Evolutionary conservation across 2,329 filamentous ascomycete species (phyloP).

Genomic region (Penicillium corylophilum): DNA sequence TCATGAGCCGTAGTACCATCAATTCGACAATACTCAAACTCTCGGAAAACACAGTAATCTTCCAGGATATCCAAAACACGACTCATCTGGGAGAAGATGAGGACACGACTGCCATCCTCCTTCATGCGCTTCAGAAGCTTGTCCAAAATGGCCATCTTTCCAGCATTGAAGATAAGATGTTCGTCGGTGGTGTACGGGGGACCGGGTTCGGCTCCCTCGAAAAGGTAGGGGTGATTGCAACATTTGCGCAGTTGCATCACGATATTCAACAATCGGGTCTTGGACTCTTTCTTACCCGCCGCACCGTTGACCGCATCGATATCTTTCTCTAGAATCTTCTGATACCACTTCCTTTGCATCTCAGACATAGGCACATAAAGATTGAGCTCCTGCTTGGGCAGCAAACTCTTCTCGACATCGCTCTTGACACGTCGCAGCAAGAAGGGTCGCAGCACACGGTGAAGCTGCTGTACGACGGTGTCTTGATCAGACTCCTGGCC

Average conservation of each 20-base stretch:
- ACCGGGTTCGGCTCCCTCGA: constrained; percentile 94
- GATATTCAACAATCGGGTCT: constrained; percentile 94
- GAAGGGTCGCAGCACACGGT: constrained; percentile 90
- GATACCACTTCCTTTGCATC: constrained; percentile 99
- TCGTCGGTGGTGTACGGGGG: constrained; percentile 98
- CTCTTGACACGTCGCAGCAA: constrained; percentile 92
- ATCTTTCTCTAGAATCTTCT: constrained; percentile 98
- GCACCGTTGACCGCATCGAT: constrained; percentile 98
- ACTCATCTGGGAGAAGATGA: constrained; percentile 99
- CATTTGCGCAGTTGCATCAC: constrained; percentile 99
- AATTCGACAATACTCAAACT: constrained; percentile 95
- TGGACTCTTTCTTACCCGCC: constrained; percentile 93
- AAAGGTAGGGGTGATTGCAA: constrained; percentile 97
- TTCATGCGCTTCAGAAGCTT: constrained; percentile 82
- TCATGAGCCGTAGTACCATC: constrained; percentile 96
- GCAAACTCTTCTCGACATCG: constrained; percentile 94
- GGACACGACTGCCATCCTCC: constrained; percentile 84
- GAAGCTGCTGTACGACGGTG: constrained; percentile 91
- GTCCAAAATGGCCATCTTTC: constrained; percentile 97
- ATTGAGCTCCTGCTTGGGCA: constrained; percentile 97
- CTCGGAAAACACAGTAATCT: constrained; percentile 95
- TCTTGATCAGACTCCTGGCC: constrained; percentile 88
- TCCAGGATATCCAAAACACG: constrained; percentile 94
- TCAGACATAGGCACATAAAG: constrained; percentile 97
- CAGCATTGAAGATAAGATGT: constrained; percentile 87